Conservation (phyloP, 2,329 filamentous ascomycete species). For the Phaeoacremonium minimum region DNA sequence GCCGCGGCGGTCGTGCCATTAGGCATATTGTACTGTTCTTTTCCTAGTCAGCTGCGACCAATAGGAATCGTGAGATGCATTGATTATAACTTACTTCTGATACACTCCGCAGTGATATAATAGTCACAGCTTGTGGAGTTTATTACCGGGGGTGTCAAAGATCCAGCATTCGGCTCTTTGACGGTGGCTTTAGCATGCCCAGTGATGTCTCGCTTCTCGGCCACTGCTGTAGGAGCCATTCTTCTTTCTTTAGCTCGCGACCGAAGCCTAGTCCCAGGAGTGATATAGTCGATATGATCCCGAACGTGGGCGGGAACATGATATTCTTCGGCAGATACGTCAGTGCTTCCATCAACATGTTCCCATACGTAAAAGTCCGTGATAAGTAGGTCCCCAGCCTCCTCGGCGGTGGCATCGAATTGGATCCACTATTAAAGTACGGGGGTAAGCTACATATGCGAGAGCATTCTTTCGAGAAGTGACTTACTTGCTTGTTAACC, state of each 20-base stretch:
- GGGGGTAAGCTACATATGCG: background rate
- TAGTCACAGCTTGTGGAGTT: slow-evolving; percentile 6
- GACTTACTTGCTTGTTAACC: slow-evolving; percentile 10
- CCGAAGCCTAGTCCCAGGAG: slow-evolving; percentile 6
- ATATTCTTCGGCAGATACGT: slow-evolving; percentile 13
- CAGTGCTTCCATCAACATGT: slow-evolving; percentile 13
- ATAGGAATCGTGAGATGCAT: too few relatives aligned
- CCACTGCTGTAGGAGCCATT: too few relatives aligned
- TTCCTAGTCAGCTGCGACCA: too few relatives aligned
- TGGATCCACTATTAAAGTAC: slow-evolving; percentile 15
- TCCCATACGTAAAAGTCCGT: slow-evolving; percentile 18
- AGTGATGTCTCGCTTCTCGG: too few relatives aligned
- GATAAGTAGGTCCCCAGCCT: slow-evolving; percentile 17
- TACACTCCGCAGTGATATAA: slow-evolving; percentile 9
- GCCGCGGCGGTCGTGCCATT: slow-evolving; percentile 7
- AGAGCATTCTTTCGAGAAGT: background rate
- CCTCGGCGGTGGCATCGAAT: slow-evolving; percentile 17
- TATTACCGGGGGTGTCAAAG: too few relatives aligned
- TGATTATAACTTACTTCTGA: slow-evolving; percentile 8
- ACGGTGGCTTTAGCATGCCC: too few relatives aligned
- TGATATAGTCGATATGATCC: slow-evolving; percentile 13
- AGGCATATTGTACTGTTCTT: slow-evolving; percentile 13
- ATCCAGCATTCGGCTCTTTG: too few relatives aligned
- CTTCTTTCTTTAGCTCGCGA: too few relatives aligned
- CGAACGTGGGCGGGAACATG: slow-evolving; percentile 11